A percentile compares a stretch with the other conserved stretches of the same genome.
These are phyloP conservation scores for Fragaria ananassa DNA, from an alignment of 306 rosid species.

Conservation along the genomic window DNA sequence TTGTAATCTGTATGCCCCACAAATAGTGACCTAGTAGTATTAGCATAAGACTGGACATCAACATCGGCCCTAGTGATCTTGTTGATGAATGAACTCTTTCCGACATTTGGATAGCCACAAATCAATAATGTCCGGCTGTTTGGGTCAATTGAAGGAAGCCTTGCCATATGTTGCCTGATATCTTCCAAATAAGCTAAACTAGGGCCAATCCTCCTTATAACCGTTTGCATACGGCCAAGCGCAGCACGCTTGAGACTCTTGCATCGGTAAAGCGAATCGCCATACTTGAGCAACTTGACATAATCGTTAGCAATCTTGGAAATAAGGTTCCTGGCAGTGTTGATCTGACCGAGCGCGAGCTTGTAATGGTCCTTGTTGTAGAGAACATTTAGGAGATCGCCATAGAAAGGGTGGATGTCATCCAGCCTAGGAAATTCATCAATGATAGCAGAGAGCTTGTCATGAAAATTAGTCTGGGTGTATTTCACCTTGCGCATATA, in stretches of 20 bases:
- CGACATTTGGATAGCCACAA: constrained; percentile 92
- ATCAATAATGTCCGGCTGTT: constrained; percentile 72
- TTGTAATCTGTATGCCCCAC: constrained; percentile 89
- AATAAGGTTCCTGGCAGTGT: constrained; percentile 2
- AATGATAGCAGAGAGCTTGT: constrained; percentile 1
- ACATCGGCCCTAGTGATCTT: constrained; percentile 54
- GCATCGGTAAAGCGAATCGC: constrained; percentile 77
- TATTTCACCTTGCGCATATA: constrained; percentile 7
- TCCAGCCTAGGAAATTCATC: constrained; percentile 8
- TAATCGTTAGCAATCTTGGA: constrained; percentile 71
- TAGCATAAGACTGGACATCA: constrained; percentile 65
- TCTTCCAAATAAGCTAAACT: constrained; percentile 85
- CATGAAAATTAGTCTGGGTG: constrained; percentile 3
- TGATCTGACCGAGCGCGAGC: background rate
- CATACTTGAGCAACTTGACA: constrained; percentile 74
- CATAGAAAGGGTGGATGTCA: constrained; percentile 9
- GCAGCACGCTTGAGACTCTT: constrained; percentile 89
- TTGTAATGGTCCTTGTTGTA: constrained; percentile 11
- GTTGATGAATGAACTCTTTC: constrained; percentile 90
- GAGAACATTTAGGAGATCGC: constrained; percentile 4
- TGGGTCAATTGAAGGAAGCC: constrained; percentile 85
- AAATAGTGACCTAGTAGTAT: constrained; percentile 85
- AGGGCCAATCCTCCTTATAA: constrained; percentile 74
- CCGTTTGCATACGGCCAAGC: constrained; percentile 94
- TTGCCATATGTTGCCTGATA: constrained; percentile 88